These are phyloP conservation scores for Fusarium dimerum DNA, from an alignment of 2,329 filamentous ascomycete species.

Conservation along the genomic window DNA sequence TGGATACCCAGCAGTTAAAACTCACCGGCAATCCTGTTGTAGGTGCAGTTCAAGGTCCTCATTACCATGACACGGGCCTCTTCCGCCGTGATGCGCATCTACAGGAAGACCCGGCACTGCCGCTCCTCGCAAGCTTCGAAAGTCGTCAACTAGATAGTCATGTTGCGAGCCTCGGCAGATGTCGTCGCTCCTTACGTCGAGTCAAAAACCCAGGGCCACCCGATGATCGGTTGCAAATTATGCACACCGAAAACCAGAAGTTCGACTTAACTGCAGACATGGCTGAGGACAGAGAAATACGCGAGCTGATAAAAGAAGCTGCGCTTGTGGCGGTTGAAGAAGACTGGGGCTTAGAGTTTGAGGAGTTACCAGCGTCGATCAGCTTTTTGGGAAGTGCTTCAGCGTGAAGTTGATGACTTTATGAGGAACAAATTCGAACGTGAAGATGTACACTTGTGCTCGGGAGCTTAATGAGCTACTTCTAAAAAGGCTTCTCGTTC, in stretches of 20 bases:
- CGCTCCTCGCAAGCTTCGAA: conserved; percentile 47
- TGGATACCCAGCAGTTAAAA: conserved; percentile 44
- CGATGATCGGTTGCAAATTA: conserved; percentile 1
- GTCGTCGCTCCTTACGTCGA: conserved; percentile 28
- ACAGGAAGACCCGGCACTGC: conserved; percentile 42
- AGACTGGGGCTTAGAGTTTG: conserved; percentile 37
- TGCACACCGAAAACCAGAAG: conserved; percentile 30
- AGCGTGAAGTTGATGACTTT: no score
- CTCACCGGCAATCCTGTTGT: conserved; percentile 48
- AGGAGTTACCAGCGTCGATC: conserved; percentile 26
- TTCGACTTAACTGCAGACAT: conserved; percentile 31
- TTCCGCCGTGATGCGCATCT: conserved; percentile 52
- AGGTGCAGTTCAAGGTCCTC: conserved; percentile 57
- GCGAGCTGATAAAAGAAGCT: conserved; percentile 24
- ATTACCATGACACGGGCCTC: conserved; percentile 48
- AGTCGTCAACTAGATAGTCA: conserved; percentile 45
- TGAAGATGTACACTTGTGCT: no score
- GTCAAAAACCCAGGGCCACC: conserved; percentile 21
- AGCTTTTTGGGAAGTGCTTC: not conserved
- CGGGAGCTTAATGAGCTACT: no score
- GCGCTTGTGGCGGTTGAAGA: conserved; percentile 34
- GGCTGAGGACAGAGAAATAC: conserved; percentile 20
- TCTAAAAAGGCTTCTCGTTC: no score
- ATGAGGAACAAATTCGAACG: not conserved
- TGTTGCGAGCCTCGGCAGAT: conserved; percentile 27